These are phyloP conservation scores for Quercus bicolor DNA, from an alignment of 306 rosid species.

Conservation along the genomic window DNA sequence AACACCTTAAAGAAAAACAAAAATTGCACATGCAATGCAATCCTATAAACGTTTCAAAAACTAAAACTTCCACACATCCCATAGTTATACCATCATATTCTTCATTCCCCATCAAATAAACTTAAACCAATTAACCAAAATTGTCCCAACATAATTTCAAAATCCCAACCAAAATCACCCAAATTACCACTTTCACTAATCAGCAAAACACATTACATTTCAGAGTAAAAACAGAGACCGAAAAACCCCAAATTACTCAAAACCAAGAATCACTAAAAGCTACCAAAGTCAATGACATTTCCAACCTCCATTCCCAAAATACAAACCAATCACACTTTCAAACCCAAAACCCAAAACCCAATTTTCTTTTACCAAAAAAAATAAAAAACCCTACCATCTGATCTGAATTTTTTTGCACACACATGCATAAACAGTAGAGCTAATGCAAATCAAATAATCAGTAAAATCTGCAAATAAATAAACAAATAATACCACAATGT, in stretches of 20 bases:
- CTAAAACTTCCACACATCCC: not conserved
- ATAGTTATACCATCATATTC: not conserved
- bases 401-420: not conserved
- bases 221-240: not conserved
- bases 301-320: not conserved
- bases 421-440: not conserved
- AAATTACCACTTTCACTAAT: not conserved
- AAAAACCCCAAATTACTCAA: not conserved
- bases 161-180: not conserved
- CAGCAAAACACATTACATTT: not conserved
- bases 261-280: not conserved
- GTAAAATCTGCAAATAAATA: conserved; percentile 2
- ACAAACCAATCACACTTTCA: not conserved
- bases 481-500: conserved; percentile 4
- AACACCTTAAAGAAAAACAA: too few relatives aligned
- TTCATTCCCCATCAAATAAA: not conserved
- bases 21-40: too few relatives aligned
- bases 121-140: not conserved
- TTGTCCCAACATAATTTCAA: not conserved
- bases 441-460: not conserved
- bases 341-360: not conserved
- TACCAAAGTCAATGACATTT: not conserved
- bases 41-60: too few relatives aligned
- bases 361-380: not conserved
- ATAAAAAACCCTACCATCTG: not conserved